These are phyloP conservation scores for Colletotrichum sansevieriae DNA, from an alignment of 2,329 filamentous ascomycete genomes.

Conservation along the genomic window DNA sequence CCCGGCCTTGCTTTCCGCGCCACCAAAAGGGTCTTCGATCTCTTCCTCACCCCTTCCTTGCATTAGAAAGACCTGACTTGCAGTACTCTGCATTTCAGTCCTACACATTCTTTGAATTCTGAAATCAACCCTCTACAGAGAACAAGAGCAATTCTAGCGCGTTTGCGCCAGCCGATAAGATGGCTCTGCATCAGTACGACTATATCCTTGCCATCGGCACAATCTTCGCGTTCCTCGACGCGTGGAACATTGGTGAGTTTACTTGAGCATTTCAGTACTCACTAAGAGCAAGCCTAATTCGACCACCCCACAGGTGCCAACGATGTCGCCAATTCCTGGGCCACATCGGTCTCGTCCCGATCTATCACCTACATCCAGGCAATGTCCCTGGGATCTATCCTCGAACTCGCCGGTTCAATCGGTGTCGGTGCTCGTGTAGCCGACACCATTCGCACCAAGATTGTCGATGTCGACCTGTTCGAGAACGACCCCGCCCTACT, in stretches of 20 bases:
- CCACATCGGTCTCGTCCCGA: conserved; percentile 72
- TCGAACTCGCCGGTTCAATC: conserved; percentile 63
- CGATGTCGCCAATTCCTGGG: conserved; percentile 75
- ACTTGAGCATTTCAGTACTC: background rate
- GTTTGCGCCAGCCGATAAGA: conserved; percentile 16
- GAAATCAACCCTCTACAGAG: too few species aligned
- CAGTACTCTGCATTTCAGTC: conserved; percentile 1
- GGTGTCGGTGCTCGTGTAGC: conserved; percentile 61
- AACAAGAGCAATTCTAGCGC: background rate
- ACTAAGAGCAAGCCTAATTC: background rate
- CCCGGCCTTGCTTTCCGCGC: conserved; percentile 28
- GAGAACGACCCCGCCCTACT: conserved; percentile 54
- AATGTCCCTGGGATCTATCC: conserved; percentile 59
- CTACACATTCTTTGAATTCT: conserved; percentile 6
- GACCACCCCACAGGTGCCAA: conserved; percentile 45
- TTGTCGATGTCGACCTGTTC: conserved; percentile 57
- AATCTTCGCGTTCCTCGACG: conserved; percentile 75
- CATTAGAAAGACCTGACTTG: conserved; percentile 3
- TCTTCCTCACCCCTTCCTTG: background rate
- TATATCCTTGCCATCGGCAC: conserved; percentile 75
- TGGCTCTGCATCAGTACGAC: conserved; percentile 65
- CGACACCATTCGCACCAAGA: conserved; percentile 61
- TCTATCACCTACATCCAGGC: conserved; percentile 66
- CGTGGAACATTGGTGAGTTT: conserved; percentile 71
- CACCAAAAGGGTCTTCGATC: conserved; percentile 28